Base-by-base conservation (phyloP, 2,329 filamentous ascomycete species). In the Pseudocercospora crystallina region DNA sequence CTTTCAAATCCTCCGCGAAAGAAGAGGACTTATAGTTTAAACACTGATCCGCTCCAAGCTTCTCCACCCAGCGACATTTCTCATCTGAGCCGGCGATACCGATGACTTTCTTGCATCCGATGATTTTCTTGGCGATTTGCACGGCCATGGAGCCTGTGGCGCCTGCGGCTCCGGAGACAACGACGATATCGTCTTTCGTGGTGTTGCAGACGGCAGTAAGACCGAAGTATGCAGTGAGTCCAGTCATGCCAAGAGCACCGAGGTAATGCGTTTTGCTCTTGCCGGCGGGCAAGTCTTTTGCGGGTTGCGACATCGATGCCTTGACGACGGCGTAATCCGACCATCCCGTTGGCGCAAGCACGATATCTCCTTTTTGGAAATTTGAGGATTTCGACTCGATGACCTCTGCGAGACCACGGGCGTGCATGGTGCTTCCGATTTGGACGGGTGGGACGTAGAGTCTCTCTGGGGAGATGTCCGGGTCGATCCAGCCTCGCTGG, bases 81-180 rank as follows among this genome's bases (percentile, higher is more conserved):
- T 73, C 73, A 40, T 77, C 74, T 0, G 72, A 71, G 3, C 79
- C 77, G 0, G 78, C 76, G 47, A 81, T 79, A 9, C 78, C 79
- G 44, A 80, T 71, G 10, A 81, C 53, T 67, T 70, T 63, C 72
- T 76, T 65, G 43, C 20, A 26, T 44, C 56, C 70, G 12, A 78
- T 57, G 31, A 79, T 60, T 49, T 76, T 69, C 64, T 77, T 78
- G 20, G 78, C 79, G 56, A 81, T 77, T 65, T 82, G 79, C 7
- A 80, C 75, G 1, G 70, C 76, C 65, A 77, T 73, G 42, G 64
- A 69, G 1, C 76, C 76, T 1, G 73, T 76, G 5, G 76, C 75
- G 2, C 76, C 76, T 1, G 76, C 76, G 1, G 76, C 76, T 2
- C 73, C 74, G 34, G 71, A 74, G 9, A 78, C 64, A 12, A 79